A percentile compares a stretch with the other conserved stretches of the same genome.
These are phyloP conservation scores for Begonia peltatifolia DNA, from an alignment of 306 rosid species.

Conservation along the genomic window DNA sequence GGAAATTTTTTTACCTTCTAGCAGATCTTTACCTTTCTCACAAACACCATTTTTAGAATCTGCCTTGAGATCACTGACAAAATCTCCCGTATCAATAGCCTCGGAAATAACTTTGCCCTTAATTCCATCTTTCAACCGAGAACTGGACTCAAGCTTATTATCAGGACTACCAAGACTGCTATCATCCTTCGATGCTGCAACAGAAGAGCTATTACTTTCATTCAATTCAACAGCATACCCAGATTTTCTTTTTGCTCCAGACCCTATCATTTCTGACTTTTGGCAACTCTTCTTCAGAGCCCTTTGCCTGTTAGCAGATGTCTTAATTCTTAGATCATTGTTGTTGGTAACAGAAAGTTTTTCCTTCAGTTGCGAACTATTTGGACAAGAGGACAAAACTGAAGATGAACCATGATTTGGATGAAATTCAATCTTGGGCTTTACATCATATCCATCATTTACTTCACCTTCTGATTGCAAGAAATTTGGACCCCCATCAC, in stretches of 20 bases:
- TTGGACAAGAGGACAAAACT: slow-evolving; percentile 21
- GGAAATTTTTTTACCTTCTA: slow-evolving; percentile 19
- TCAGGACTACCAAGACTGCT: slow-evolving; percentile 18
- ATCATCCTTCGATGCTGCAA: slow-evolving; percentile 24
- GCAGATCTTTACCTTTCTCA: slow-evolving; percentile 29
- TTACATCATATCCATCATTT: slow-evolving; percentile 28
- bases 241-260: slow-evolving; percentile 31
- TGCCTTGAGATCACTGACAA: slow-evolving; percentile 25
- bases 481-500: slow-evolving; percentile 38
- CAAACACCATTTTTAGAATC: slow-evolving; percentile 26
- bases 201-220: slow-evolving; percentile 24
- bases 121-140: slow-evolving; percentile 29
- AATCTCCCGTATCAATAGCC: slow-evolving; percentile 17
- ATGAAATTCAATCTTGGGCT: slow-evolving; percentile 21
- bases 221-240: slow-evolving; percentile 31
- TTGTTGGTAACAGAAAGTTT: not conserved
- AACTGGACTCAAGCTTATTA: slow-evolving; percentile 25
- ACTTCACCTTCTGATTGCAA: slow-evolving; percentile 34
- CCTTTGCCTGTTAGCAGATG: slow-evolving; percentile 27
- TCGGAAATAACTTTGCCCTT: slow-evolving; percentile 28
- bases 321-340: slow-evolving; percentile 22
- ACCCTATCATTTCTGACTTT: slow-evolving; percentile 35
- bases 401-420: slow-evolving; percentile 37
- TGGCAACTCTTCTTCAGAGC: slow-evolving; percentile 27
- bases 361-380: slow-evolving; percentile 2